phyloP scores from a whole-genome alignment of 169 alveolate genomes.

The Neospora caninum region DNA sequence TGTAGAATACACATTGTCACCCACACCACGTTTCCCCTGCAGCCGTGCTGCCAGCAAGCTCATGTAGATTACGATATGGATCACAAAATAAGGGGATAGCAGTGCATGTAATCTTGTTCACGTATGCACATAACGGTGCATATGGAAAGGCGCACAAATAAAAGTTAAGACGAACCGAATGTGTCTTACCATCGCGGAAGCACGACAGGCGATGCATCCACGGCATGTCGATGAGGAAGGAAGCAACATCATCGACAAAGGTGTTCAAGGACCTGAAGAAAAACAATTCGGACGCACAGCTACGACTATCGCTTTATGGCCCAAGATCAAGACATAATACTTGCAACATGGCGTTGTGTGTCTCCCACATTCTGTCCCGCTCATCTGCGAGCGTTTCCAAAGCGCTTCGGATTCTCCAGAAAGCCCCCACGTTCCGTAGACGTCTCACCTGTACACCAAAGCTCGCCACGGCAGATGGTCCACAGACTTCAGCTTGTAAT shows the following conservation, averaged over 20 bases:
- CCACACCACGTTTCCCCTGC: too few species aligned
- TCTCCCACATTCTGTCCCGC: too few species aligned
- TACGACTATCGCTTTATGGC: too few species aligned
- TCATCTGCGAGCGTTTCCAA: too few species aligned
- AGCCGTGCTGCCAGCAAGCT: too few species aligned
- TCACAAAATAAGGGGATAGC: neutral
- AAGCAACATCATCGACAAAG: constrained; percentile 97
- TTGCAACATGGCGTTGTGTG: too few species aligned
- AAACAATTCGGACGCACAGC: neutral
- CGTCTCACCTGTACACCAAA: constrained; percentile 86
- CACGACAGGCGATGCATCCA: constrained; percentile 91
- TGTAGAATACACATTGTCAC: too few species aligned
- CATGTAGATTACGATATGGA: neutral
- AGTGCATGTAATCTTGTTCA: too few species aligned
- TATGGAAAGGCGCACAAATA: neutral
- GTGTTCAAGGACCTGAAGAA: constrained; percentile 93
- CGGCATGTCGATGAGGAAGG: constrained; percentile 98
- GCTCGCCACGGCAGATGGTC: constrained; percentile 99
- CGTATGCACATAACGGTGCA: neutral
- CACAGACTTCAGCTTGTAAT: constrained; percentile 97
- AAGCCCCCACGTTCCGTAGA: too few species aligned
- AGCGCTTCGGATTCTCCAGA: too few species aligned
- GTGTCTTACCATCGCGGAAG: constrained; percentile 88
- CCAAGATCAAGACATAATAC: too few species aligned
- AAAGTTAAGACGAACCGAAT: neutral